Evolutionary conservation across 1,139 yeast genomes (phyloP), one percentile per base, ranked within the genome.

Genomic region (Saccharomyces pastorianus): DNA sequence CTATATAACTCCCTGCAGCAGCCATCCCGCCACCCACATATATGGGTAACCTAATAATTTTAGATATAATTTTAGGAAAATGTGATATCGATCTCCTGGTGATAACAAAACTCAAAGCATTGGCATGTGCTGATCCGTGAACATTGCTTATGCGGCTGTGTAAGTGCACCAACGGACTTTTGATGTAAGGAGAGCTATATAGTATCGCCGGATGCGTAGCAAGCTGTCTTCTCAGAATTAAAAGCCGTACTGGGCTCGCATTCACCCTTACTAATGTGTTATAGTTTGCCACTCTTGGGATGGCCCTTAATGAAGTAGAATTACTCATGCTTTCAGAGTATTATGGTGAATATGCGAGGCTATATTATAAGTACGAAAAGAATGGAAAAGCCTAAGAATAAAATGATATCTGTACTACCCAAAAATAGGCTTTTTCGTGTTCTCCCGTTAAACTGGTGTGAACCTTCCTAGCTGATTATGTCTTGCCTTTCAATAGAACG

Each of bases 1-100:
- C 89, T 49, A 90, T 84, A 66, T 90, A 93, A 3, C 96, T 86
- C 0, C 96, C 96, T 3, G 96, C 96, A 7, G 97, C 98, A 1
- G 96, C 96, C 48, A 90, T 71, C 0, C 96, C 89, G 7, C 96
- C 95, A 1, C 96, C 96, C 0, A 88, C 73, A 60, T 88, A 88
- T 0, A 89, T 91, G 0, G 95, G 95, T 1, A 86, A 70, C 56
- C 81, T 80, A 3, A 82, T 77, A 4, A 79, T 73, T 63, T 82
- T 85, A 41, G 81, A 77, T 44, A 86, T 77, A 1, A 80, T 61
- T 64, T 76, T 80, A 9, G 85, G 83, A 14, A 79, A 65, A 1
- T 78, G 68, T n/a, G 75, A 65, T 4, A 62, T 59, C 31, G 58
- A 61, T 38, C 71, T 58, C 50, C 53, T 61, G 11, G 66, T 53